Evolutionary conservation across 2,329 filamentous ascomycete species (phyloP).

Genomic region (Aspergillus sp.): DNA sequence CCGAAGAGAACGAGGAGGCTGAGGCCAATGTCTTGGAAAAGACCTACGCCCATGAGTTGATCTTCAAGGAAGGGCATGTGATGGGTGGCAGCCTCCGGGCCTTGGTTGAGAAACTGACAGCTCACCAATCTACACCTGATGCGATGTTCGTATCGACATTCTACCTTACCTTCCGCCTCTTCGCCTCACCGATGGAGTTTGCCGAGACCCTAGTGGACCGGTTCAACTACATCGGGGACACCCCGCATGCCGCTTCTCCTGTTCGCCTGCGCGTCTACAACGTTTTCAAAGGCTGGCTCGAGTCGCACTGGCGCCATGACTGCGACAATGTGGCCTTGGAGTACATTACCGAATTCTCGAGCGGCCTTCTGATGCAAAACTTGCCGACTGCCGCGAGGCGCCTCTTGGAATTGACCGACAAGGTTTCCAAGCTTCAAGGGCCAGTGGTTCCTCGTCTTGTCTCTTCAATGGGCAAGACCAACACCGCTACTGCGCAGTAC

Average conservation of each 20-base stretch:
- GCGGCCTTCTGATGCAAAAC: slow-evolving; percentile 64
- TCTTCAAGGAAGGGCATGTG: slow-evolving; percentile 95
- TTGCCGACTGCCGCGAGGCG: slow-evolving; percentile 77
- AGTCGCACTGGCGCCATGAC: slow-evolving; percentile 88
- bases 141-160: slow-evolving; percentile 90
- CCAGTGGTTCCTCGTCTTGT: slow-evolving; percentile 79
- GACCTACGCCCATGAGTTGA: slow-evolving; percentile 86
- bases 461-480: slow-evolving; percentile 86
- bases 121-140: slow-evolving; percentile 89
- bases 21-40: slow-evolving; percentile 86
- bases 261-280: slow-evolving; percentile 93
- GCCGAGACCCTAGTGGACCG: slow-evolving; percentile 82
- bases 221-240: slow-evolving; percentile 87
- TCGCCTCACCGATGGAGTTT: slow-evolving; percentile 77
- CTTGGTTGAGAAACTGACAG: slow-evolving; percentile 89
- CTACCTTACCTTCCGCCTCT: slow-evolving; percentile 92
- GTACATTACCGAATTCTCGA: slow-evolving; percentile 77
- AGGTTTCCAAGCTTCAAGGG: slow-evolving; percentile 70
- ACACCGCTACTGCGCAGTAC: slow-evolving; percentile 69
- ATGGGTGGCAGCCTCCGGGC: slow-evolving; percentile 87
- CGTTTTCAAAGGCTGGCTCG: slow-evolving; percentile 94
- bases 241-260: slow-evolving; percentile 70
- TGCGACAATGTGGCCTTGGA: slow-evolving; percentile 74
- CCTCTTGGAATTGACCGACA: slow-evolving; percentile 75
- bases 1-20: slow-evolving; percentile 74